Base-by-base conservation (phyloP, 371 early-diverging fungal genomes). In the Mortierella sp. region DNA sequence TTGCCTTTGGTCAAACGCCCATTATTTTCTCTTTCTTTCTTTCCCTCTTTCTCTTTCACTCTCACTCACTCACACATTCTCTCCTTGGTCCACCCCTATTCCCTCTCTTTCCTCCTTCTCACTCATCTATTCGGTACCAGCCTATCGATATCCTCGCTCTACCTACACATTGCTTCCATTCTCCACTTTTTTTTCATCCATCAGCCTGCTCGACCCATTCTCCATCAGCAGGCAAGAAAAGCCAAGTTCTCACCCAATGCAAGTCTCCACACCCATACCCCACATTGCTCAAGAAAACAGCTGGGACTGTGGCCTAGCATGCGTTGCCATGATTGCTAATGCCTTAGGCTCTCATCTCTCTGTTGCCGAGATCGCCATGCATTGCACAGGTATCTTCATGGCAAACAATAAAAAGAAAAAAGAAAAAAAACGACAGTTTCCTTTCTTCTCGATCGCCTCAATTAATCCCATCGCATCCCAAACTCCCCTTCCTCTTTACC, bases 231-330 rank as follows among this genome's bases (percentile, higher is more conserved):
- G 30, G 7, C 7, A 51, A 19, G 21, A 19, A 9, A 7, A 19
- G n/a, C 19, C 21, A 26, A 15, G 19, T 19, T 47, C 23, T 16
- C 25, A 46, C 14, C 37, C 16, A 61, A 75, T 75, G 75, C 71
- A 76, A 37, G 68, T 76, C 51, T 59, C 71, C 25, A 67, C 71
- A 4, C 72, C 76, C 11, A 60, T 79, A 21, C 79, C 79, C 7
- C 79, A 79, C 55, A 68, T 79, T 30, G 66, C 57, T 37, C 79
- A 79, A 56, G 69, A 66, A 25, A 62, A 18, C 53, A 75, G 75
- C 25, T 95, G 95, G 94, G 96, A 95, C 84, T 94, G 94, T 74
- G 95, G 96, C 5, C 83, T 96, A n/a, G 95, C 95, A 5, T 92
- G 93, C 66, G 88, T 92, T 7, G 87, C 88, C 57, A 95, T 95